Percentiles rank a stretch among this genome's conserved stretches.
Evolutionary conservation across 2,329 filamentous ascomycete genomes (phyloP).

Genomic region (Chaetomium olivaceum): DNA sequence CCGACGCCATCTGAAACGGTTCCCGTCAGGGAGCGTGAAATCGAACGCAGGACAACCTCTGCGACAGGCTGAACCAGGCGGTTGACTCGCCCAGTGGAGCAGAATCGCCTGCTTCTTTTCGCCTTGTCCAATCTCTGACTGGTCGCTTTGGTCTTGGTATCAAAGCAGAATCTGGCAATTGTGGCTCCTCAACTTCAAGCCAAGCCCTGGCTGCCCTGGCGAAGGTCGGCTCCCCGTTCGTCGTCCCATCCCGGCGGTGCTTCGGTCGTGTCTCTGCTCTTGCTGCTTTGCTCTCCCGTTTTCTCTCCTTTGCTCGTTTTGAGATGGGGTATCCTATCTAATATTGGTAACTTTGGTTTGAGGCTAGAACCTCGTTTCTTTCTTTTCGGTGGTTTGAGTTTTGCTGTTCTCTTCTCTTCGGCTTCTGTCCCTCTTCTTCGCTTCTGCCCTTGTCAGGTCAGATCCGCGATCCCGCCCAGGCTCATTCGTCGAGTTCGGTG

Average conservation of each 20-base stretch:
- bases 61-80: constrained; percentile 23
- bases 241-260: constrained; percentile 13
- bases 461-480: constrained; percentile 3
- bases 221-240: neutral
- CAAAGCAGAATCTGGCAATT: constrained; percentile 1
- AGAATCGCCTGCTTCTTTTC: constrained; percentile 18
- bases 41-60: constrained; percentile 26
- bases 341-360: constrained; percentile 16
- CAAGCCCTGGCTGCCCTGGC: neutral
- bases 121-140: constrained; percentile 11
- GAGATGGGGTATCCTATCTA: constrained; percentile 21
- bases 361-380: constrained; percentile 22
- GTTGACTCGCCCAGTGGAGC: constrained; percentile 27
- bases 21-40: constrained; percentile 32
- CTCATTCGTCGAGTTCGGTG: neutral
- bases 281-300: neutral
- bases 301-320: constrained; percentile 12
- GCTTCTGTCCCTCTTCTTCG: neutral
- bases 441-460: neutral
- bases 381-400: constrained; percentile 19
- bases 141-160: neutral
- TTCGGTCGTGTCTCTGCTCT: neutral
- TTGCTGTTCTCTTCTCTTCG: constrained; percentile 2
- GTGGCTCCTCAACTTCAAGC: neutral
- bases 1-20: constrained; percentile 37